Base-by-base conservation (phyloP, 208 protist genomes). In the Leptomonas pyrrhocoris region DNA sequence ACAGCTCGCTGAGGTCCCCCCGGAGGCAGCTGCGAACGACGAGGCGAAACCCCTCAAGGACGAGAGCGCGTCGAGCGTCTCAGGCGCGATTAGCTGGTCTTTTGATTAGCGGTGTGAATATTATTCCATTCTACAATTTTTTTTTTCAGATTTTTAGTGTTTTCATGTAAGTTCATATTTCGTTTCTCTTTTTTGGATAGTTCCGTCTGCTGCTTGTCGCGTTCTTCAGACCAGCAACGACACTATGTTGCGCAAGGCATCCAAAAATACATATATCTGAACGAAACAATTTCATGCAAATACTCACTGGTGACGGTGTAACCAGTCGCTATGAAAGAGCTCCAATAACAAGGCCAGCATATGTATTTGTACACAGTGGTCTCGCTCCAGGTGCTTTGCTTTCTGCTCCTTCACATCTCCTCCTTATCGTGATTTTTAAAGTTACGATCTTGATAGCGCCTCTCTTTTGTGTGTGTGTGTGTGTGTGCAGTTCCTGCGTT, bases 31-130 rank as follows among this genome's bases (percentile, higher is more conserved):
- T 21, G 54, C 69, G n/a, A 73, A 76, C n/a, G 66, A 82, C 49
- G 62, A 75, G 21, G 60, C 36, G 5, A 74, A 74, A 54, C 0
- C 43, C 18, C 60, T 43, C 23, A 75, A 75, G 23, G 43, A 40
- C 38, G 42, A 43, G 50, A 68, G 54, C 36, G 57, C 59, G 6
- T 75, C 45, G 12, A 75, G 58, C 49, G 59, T 63, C 25, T 84
- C 79, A 25, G 75, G 67, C 4, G 67, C 57, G 16, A 56, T 79
- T 48, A 84, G 79, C 56, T 88, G 83, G 83, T 88, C 82, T 3
- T 80, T 87, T 31, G 64, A 84, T 34, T 80, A 74, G 51, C 7
- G 0, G 36, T 25, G 40, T 25, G 5, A 43, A 23, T 56, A 51
- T 74, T 68, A 34, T 53, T 68, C 59, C 58, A 42, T 36, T 34